A percentile compares a stretch with the other conserved stretches of the same genome.
Evolutionary conservation across 805 yeast species (phyloP).

Genomic region (Schwanniomyces polymorphus): DNA sequence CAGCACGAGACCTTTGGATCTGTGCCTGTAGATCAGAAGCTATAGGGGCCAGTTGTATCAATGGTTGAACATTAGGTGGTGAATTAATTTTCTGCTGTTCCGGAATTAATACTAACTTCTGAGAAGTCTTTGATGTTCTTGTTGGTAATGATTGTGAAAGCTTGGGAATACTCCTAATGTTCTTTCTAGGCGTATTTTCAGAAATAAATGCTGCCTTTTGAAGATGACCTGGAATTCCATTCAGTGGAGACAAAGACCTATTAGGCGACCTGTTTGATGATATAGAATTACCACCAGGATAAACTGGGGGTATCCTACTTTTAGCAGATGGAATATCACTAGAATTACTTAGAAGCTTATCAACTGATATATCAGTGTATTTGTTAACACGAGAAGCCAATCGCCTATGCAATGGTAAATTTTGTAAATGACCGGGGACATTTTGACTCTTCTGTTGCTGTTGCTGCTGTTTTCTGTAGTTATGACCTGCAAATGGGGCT

Average conservation of each 20-base stretch:
- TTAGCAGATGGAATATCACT: slow-evolving; percentile 89
- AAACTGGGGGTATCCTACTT: slow-evolving; percentile 41
- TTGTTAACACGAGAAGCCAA: slow-evolving; percentile 35
- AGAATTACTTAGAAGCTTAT: slow-evolving; percentile 70
- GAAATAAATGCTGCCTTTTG: not conserved
- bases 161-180: slow-evolving; percentile 51
- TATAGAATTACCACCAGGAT: slow-evolving; percentile 11
- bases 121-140: slow-evolving; percentile 83
- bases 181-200: slow-evolving; percentile 13
- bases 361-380: slow-evolving; percentile 79
- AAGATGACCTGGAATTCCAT: not conserved
- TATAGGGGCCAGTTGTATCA: slow-evolving; percentile 5
- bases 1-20: slow-evolving; percentile 50
- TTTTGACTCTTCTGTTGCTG: slow-evolving; percentile 21
- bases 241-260: slow-evolving; percentile 17
- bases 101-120: slow-evolving; percentile 85
- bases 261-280: slow-evolving; percentile 4
- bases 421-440: slow-evolving; percentile 4
- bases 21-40: slow-evolving; percentile 22
- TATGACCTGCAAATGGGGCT: slow-evolving; percentile 81
- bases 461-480: slow-evolving; percentile 38
- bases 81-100: slow-evolving; percentile 37
- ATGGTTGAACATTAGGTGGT: slow-evolving; percentile 6
- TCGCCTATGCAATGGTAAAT: slow-evolving; percentile 15
- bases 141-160: slow-evolving; percentile 58